Conservation (phyloP, 148 eudicot species). For the Spergularia bocconei region DNA sequence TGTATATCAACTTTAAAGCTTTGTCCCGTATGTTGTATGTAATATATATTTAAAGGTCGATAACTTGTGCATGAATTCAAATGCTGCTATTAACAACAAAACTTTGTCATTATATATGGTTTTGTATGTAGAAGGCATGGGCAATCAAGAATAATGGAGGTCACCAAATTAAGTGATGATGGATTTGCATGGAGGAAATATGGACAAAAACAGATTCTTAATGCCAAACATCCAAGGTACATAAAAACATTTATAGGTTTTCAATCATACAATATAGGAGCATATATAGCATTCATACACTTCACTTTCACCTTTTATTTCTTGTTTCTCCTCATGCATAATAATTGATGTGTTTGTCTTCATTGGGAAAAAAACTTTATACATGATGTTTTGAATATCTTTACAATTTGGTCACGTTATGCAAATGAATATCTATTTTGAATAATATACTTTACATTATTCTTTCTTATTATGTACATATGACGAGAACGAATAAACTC, state of each 20-base stretch:
- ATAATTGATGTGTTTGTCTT: not conserved
- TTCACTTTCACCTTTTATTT: not conserved
- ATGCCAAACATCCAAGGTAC: conserved; percentile 42
- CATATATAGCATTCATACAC: no score
- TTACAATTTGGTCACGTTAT: not conserved
- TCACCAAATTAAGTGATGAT: conserved; percentile 30
- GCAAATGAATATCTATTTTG: no score
- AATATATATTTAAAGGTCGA: no score
- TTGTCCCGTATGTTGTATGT: no score
- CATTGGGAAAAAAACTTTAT: not conserved
- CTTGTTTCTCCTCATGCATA: not conserved
- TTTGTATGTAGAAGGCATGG: conserved; percentile 29
- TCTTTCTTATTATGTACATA: not conserved
- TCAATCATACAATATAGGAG: not conserved
- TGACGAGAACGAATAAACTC: not conserved
- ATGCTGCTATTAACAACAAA: no score
- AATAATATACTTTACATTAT: not conserved
- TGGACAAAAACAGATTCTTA: conserved; percentile 42
- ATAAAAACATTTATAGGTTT: not conserved
- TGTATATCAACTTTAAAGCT: not conserved
- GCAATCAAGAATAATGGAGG: conserved; percentile 17
- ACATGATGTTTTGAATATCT: not conserved
- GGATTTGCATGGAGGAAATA: conserved; percentile 53
- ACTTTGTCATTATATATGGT: not conserved
- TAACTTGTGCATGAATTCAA: no score